Evolutionary conservation across 169 alveolate genomes (phyloP), one percentile per base, ranked within the genome.

Genomic region (Plasmodium sp.): DNA sequence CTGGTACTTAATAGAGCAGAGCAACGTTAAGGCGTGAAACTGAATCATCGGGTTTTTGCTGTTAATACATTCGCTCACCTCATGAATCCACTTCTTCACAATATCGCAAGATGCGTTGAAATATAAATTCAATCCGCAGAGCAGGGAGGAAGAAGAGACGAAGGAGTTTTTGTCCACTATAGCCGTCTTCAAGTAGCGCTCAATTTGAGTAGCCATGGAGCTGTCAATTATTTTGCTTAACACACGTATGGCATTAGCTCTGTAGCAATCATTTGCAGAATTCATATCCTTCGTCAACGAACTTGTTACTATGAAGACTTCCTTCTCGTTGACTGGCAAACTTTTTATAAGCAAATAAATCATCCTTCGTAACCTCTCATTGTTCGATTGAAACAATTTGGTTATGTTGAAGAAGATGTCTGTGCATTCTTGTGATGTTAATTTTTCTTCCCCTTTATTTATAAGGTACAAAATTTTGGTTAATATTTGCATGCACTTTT

Each of bases 171-270:
- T 97, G 96, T 99, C 99, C 45, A 97, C 99, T 54, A 99, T 95
- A 16, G 99, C 98, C 73, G 98, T 96, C 93, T 98, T 98, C 77
- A 98, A 95, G 94, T 98, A 99, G 82, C 99, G 97, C 96, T 99
- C 99, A 36, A 99, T 97, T 92, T 98, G 99, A 36, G 99, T 96
- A 7, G 99, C 98, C 97, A 98, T 97, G 0, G 98, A 96, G 16
- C 98, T 98, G 90, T 99, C 99, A 54, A 98, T 97, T 54, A 99
- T 98, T 93, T 98, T 98, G 80, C 99, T 97, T 56, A 99, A 97
- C 5, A 99, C 99, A 82, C 99, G 97, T 82, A 99, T 96, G 54
- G 99, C 99, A 92, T 98, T 98, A 12, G 99, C 99, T 90, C 99
- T 96, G 94, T 97, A 98, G 90, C 98, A 97, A 86, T 97, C 98